Evolutionary conservation across 306 rosid species (phyloP), one percentile per base, ranked within the genome.

Genomic region (Cicer cuneatum): DNA sequence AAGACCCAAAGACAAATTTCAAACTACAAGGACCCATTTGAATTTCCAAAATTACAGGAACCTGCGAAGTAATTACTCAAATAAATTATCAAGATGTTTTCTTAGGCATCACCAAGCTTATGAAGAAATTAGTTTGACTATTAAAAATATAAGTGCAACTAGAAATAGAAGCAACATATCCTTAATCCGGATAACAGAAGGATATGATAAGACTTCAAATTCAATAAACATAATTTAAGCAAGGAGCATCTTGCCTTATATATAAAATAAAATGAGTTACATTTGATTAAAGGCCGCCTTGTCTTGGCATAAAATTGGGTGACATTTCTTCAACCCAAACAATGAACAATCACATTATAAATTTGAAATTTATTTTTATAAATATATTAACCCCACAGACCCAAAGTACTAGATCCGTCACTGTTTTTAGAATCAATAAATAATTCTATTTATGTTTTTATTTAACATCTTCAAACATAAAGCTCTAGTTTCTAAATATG

Each of bases 251-350:
- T 56, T 58, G 10, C 41, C 40, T 46, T 39, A 10, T 69, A 56
- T 43, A 24, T 40, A 63, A 63, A 5, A 8, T 29, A 29, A 29
- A 29, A 29, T 29, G 18, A 49, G 53, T 61, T 71, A 29, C 58
- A 33, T 8, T 15, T 10, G 39, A 66, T 38, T 18, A 45, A 48
- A 37, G 71, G 40, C 16, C 21, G 62, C 11, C 24, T 69, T 29
- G 8, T 18, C 56, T 52, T n/a, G 24, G 13, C 71, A 52, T 29
- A 69, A 16, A 43, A 62, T 9, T 29, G 14, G 64, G 66, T 70
- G 45, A 43, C 74, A 45, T 43, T 19, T 68, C 77, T 57, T 62
- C 19, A 69, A 70, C 53, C 37, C 19, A 80, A 68, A 12, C 72
- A 67, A 74, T 51, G n/a, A 49, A 37, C 18, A n/a, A 61, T 60